phyloP scores from a whole-genome alignment of 2,329 filamentous ascomycete species.

The Eurotiales sp. region DNA sequence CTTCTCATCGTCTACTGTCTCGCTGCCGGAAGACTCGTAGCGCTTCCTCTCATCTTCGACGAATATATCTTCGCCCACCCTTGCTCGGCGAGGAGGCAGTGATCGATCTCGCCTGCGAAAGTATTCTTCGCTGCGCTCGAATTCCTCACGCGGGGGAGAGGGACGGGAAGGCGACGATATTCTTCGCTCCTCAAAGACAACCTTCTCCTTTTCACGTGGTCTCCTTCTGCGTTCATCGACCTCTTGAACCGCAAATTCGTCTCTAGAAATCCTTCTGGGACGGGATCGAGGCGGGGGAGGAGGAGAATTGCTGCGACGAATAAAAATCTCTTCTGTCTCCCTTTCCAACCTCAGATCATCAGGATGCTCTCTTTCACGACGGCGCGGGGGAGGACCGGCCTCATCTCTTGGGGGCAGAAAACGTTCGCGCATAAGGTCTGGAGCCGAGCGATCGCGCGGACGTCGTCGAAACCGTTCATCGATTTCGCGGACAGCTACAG shows the following conservation, averaged over 20 bases:
- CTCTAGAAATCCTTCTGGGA: conserved; percentile 24
- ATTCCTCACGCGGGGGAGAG: conserved; percentile 4
- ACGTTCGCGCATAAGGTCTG: conserved; percentile 28
- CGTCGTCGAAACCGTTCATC: conserved; percentile 34
- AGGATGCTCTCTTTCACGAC: conserved; percentile 26
- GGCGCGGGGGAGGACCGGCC: background rate
- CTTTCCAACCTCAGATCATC: conserved; percentile 21
- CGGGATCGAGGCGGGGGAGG: conserved; percentile 8
- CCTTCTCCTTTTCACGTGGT: conserved; percentile 16
- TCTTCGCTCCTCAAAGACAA: conserved; percentile 12
- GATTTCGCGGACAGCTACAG: conserved; percentile 37
- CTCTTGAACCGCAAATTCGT: conserved; percentile 11
- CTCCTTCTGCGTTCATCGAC: conserved; percentile 17
- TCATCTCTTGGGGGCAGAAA: conserved; percentile 20
- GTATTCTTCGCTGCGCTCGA: conserved; percentile 31
- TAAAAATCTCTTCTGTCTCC: conserved; percentile 16
- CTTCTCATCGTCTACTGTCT: conserved; percentile 4
- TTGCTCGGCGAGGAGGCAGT: conserved; percentile 6
- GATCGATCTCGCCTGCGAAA: conserved; percentile 29
- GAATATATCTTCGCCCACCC: conserved; percentile 3
- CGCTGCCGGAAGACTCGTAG: conserved; percentile 11
- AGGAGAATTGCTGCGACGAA: conserved; percentile 8
- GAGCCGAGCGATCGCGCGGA: conserved; percentile 29
- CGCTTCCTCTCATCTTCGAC: conserved; percentile 14
- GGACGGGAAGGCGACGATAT: conserved; percentile 17